Evolutionary conservation across 768 basidiomycete genomes (phyloP).

Genomic region (Podaxis mareebaensis): DNA sequence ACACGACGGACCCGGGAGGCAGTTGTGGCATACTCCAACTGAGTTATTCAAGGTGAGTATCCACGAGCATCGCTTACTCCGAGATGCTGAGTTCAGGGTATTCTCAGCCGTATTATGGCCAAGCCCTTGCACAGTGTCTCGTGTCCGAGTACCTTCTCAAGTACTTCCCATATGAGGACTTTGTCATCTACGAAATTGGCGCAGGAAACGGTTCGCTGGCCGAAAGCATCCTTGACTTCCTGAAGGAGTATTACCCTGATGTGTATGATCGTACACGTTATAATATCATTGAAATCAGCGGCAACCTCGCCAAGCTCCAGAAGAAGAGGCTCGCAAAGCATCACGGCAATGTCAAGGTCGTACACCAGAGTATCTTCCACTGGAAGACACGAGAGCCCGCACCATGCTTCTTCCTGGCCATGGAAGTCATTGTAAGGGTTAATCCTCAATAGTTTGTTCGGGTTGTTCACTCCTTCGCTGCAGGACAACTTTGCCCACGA

Average conservation of each 20-base stretch:
- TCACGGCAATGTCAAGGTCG: conserved; percentile 69
- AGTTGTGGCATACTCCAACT: conserved; percentile 98
- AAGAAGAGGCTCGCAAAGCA: conserved; percentile 56
- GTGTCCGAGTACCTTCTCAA: conserved; percentile 92
- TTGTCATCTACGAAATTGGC: conserved; percentile 96
- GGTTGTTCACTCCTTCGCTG: conserved; percentile 6
- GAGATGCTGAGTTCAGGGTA: conserved; percentile 12
- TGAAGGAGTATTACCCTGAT: conserved; percentile 78
- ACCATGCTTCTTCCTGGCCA: conserved; percentile 90
- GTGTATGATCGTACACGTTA: conserved; percentile 94
- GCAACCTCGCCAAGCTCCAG: conserved; percentile 73
- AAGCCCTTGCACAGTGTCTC: conserved; percentile 85
- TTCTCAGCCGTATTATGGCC: conserved; percentile 89
- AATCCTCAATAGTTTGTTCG: neutral
- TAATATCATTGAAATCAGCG: conserved; percentile 93
- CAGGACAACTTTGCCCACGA: conserved; percentile 98
- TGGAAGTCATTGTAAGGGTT: conserved; percentile 90
- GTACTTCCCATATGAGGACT: conserved; percentile 95
- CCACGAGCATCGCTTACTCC: conserved; percentile 2
- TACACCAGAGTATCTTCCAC: conserved; percentile 81
- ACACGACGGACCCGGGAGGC: conserved; percentile 72
- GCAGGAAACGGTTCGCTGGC: conserved; percentile 98
- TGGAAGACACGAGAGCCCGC: conserved; percentile 76
- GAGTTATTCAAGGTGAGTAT: conserved; percentile 89
- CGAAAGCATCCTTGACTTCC: conserved; percentile 79